Percentiles rank a stretch among this genome's conserved stretches.
Evolutionary conservation across 1,139 yeast genomes (phyloP).

Genomic region (Kodamaea derodonti): DNA sequence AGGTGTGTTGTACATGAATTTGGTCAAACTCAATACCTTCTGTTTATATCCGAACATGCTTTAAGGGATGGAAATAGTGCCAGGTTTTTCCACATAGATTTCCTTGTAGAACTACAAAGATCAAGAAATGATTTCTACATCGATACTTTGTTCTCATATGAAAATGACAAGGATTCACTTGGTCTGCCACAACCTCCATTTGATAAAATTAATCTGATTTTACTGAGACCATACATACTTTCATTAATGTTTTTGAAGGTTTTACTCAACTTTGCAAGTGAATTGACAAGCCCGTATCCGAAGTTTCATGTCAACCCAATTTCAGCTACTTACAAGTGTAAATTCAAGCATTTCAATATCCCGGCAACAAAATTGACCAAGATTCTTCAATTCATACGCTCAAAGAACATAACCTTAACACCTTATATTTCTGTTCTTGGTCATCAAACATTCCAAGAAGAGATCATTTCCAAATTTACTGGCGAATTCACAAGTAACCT

Average conservation of each 20-base stretch:
- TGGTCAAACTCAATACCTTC: constrained; percentile 6
- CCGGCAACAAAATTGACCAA: constrained; percentile 1
- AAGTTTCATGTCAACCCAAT: constrained; percentile 7
- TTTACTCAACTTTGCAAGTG: background rate
- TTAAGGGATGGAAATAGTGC: constrained; percentile 7
- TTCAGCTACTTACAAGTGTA: constrained; percentile 3
- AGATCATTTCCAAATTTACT: constrained; percentile 3
- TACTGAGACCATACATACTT: constrained; percentile 3
- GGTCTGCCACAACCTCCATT: constrained; percentile 3
- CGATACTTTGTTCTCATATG: constrained; percentile 2
- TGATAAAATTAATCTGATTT: constrained; percentile 5
- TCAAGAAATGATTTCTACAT: background rate
- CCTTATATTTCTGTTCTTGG: constrained; percentile 7
- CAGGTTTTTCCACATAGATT: constrained; percentile 6
- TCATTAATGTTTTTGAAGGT: constrained; percentile 3
- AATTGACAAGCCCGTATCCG: constrained; percentile 1
- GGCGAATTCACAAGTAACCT: constrained; percentile 7
- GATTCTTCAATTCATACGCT: constrained; percentile 3
- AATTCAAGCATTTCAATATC: constrained; percentile 5
- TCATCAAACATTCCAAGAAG: constrained; percentile 5
- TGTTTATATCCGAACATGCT: constrained; percentile 7
- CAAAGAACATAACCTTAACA: constrained; percentile 4
- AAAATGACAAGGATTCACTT: constrained; percentile 2
- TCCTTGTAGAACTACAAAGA: constrained; percentile 1
- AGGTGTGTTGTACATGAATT: constrained; percentile 6